A percentile compares a stretch with the other conserved stretches of the same genome.
phyloP scores from a whole-genome alignment of 805 yeast genomes.

The Starmerella davenportii region DNA sequence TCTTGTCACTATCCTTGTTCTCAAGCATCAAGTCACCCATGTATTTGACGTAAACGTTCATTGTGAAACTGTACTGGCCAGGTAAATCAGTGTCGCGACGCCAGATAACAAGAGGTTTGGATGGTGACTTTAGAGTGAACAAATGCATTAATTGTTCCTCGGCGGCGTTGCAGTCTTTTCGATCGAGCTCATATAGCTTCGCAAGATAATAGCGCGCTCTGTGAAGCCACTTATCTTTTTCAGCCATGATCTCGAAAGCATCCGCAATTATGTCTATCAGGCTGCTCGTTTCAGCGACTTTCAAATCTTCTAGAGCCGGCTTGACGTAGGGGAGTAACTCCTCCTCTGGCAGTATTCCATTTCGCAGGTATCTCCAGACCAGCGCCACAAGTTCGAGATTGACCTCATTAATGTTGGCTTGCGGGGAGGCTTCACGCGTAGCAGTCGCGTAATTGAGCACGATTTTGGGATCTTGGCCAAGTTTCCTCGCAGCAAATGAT shows the following conservation, averaged over 20 bases:
- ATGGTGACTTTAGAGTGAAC: conserved; percentile 42
- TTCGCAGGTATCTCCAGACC: conserved; percentile 1
- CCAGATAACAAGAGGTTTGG: conserved; percentile 71
- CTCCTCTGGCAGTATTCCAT: background rate
- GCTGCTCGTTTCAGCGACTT: background rate
- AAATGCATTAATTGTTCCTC: conserved; percentile 43
- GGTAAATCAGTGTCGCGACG: conserved; percentile 82
- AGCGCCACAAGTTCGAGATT: conserved; percentile 3
- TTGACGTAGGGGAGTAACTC: background rate
- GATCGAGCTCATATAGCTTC: conserved; percentile 36
- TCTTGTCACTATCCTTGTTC: conserved; percentile 38
- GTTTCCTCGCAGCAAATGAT: conserved; percentile 3
- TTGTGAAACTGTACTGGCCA: conserved; percentile 77
- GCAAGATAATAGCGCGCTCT: conserved; percentile 62
- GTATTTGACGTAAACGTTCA: conserved; percentile 48
- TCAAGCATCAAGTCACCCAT: conserved; percentile 38
- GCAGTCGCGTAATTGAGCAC: conserved; percentile 2
- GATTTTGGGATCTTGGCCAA: background rate
- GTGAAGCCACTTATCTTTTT: conserved; percentile 86
- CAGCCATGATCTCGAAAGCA: conserved; percentile 21
- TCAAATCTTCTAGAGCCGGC: background rate
- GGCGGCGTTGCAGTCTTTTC: conserved; percentile 37
- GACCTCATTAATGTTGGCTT: conserved; percentile 1
- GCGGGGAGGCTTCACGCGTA: conserved; percentile 1
- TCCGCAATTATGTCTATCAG: background rate